Percentiles rank a stretch among this genome's conserved stretches.
Conservation (phyloP, 163 green algal genomes). For the Picocystis sp. region DNA sequence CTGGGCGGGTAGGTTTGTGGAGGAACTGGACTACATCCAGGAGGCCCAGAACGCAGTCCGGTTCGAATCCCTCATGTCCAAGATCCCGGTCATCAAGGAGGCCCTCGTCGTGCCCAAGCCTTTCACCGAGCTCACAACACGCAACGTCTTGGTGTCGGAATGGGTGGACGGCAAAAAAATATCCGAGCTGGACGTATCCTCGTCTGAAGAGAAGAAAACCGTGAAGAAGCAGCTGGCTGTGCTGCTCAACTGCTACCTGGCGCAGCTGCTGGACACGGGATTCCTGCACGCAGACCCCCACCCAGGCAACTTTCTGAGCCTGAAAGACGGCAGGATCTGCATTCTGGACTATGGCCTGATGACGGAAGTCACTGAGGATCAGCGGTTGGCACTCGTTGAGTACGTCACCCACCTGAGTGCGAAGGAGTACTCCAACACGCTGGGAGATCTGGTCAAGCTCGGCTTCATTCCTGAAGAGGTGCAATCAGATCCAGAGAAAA, state of each 20-base stretch:
- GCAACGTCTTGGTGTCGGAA: slow-evolving; percentile 47
- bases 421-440: slow-evolving; percentile 26
- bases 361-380: slow-evolving; percentile 36
- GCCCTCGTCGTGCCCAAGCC: slow-evolving; percentile 45
- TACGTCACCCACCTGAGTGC: slow-evolving; percentile 65
- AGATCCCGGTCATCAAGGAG: slow-evolving; percentile 16
- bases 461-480: slow-evolving; percentile 49
- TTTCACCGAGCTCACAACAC: slow-evolving; percentile 28
- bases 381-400: slow-evolving; percentile 47
- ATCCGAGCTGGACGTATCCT: slow-evolving; percentile 19
- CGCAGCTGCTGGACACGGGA: slow-evolving; percentile 63
- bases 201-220: slow-evolving; percentile 19
- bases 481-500: slow-evolving; percentile 17
- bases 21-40: slow-evolving; percentile 2
- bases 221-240: slow-evolving; percentile 13
- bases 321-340: slow-evolving; percentile 45
- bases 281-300: slow-evolving; percentile 64
- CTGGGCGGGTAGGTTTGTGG: too few relatives aligned
- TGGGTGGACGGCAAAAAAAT: slow-evolving; percentile 63
- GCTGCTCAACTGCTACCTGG: slow-evolving; percentile 69
- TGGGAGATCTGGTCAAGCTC: slow-evolving; percentile 45
- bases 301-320: slow-evolving; percentile 30
- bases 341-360: slow-evolving; percentile 58
- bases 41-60: slow-evolving; percentile 16
- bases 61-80: slow-evolving; percentile 29